Conservation (phyloP, 306 rosid genomes). For the Leucaena leucocephala region DNA sequence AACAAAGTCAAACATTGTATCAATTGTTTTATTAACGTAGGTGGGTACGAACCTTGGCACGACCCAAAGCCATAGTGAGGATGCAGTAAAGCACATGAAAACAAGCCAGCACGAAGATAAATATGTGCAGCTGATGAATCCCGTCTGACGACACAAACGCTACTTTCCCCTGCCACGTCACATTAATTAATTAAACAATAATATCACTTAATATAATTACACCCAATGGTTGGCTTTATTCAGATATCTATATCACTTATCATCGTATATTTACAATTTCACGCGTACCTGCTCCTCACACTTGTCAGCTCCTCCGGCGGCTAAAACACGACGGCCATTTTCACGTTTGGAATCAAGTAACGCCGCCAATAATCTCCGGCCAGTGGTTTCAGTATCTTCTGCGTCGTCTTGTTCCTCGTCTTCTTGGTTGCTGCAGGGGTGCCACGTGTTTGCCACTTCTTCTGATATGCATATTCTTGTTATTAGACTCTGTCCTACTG, state of each 20-base stretch:
- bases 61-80: slow-evolving; percentile 68
- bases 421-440: slow-evolving; percentile 48
- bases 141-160: slow-evolving; percentile 65
- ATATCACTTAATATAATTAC: background rate
- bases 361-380: slow-evolving; percentile 44
- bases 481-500: slow-evolving; percentile 56
- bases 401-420: background rate
- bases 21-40: background rate
- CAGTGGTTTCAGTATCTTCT: background rate
- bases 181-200: background rate
- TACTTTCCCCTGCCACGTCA: slow-evolving; percentile 55
- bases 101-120: slow-evolving; percentile 76
- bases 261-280: background rate
- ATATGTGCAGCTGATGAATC: slow-evolving; percentile 85
- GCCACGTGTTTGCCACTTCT: slow-evolving; percentile 54
- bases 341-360: background rate
- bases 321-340: slow-evolving; percentile 58
- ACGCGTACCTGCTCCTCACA: slow-evolving; percentile 42
- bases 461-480: slow-evolving; percentile 50
- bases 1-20: background rate
- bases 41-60: slow-evolving; percentile 62
- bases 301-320: slow-evolving; percentile 45
- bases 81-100: slow-evolving; percentile 75
- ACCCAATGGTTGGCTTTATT: background rate
- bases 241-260: background rate